Conservation (phyloP, 148 eudicot species). For the Bassia scoparia region DNA sequence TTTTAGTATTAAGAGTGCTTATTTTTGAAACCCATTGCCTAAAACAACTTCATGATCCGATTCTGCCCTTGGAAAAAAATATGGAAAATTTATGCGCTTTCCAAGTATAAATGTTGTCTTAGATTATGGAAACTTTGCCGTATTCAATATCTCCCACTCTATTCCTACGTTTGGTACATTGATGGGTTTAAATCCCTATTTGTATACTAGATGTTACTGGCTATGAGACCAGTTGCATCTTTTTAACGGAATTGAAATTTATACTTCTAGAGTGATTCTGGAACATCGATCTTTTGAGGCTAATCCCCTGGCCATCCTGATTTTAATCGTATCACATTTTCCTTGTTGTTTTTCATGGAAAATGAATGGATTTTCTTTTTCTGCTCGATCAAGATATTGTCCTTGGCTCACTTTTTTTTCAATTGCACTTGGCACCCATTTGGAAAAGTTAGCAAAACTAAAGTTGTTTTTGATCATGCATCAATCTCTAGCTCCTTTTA, state of each 20-base stretch:
- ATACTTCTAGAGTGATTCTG: neutral
- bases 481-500: too few relatives aligned
- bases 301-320: too few relatives aligned
- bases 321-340: too few relatives aligned
- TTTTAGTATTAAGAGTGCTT: neutral
- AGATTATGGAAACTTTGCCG: neutral
- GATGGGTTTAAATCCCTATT: neutral
- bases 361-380: too few relatives aligned
- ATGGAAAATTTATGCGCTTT: neutral
- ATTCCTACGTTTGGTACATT: too few relatives aligned
- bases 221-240: neutral
- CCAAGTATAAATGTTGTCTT: neutral
- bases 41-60: neutral
- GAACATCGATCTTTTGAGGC: neutral
- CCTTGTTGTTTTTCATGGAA: too few relatives aligned
- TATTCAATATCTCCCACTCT: neutral
- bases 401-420: too few relatives aligned
- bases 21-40: neutral
- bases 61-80: neutral
- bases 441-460: neutral
- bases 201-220: neutral
- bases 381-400: too few relatives aligned
- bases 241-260: neutral
- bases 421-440: too few relatives aligned
- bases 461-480: neutral